phyloP scores from a whole-genome alignment of 2,329 filamentous ascomycete genomes.

The Diaporthe humulicola region DNA sequence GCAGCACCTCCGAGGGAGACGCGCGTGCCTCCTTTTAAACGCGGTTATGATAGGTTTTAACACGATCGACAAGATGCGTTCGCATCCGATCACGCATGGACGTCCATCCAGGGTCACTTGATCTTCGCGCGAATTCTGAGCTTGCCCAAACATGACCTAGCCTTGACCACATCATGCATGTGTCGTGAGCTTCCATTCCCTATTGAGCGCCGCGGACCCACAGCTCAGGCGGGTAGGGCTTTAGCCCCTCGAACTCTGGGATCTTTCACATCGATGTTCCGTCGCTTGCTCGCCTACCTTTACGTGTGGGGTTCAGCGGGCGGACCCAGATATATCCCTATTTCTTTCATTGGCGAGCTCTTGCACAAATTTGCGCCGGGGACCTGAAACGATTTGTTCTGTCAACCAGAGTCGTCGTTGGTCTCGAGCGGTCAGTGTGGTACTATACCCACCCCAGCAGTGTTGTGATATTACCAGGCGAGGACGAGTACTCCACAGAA shows the following conservation, averaged over 20 bases:
- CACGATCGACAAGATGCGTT: neutral
- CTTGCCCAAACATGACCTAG: constrained; percentile 4
- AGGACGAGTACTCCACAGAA: neutral
- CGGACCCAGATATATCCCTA: neutral
- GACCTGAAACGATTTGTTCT: neutral
- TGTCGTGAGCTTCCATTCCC: neutral
- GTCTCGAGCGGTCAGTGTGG: no score
- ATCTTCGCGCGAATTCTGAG: neutral
- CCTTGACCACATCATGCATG: constrained; percentile 1
- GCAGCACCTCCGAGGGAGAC: neutral
- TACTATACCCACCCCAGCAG: neutral
- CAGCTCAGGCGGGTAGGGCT: neutral
- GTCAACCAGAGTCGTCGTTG: no score
- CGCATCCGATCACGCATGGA: neutral
- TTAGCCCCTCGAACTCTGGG: neutral
- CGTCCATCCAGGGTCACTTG: neutral
- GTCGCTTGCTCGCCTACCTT: neutral
- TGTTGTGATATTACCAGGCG: neutral
- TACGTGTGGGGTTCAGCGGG: neutral
- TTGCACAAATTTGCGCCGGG: neutral
- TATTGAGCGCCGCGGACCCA: neutral
- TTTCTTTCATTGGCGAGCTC: neutral
- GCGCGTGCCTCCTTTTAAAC: neutral
- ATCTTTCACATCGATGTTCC: neutral
- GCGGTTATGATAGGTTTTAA: neutral